These are phyloP conservation scores for Pythium aristosporum DNA, from an alignment of 352 stramenopile species.

Conservation along the genomic window DNA sequence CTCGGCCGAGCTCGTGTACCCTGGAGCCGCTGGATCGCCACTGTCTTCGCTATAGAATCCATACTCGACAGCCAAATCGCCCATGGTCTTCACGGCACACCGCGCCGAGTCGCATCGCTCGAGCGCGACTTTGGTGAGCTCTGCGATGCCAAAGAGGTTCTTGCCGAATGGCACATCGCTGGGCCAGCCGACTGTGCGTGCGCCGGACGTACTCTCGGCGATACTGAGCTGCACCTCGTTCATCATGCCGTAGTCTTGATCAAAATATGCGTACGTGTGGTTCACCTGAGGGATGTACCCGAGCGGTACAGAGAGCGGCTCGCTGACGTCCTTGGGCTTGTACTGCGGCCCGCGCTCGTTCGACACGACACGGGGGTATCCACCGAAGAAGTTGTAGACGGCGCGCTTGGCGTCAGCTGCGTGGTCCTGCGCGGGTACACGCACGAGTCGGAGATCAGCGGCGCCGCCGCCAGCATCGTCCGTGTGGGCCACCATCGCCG, in stretches of 20 bases:
- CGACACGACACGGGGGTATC: slow-evolving; percentile 51
- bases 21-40: slow-evolving; percentile 35
- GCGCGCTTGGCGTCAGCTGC: slow-evolving; percentile 28
- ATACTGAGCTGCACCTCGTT: slow-evolving; percentile 90
- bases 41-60: slow-evolving; percentile 89
- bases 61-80: slow-evolving; percentile 81
- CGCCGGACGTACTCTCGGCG: slow-evolving; percentile 82
- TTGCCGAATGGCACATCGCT: slow-evolving; percentile 46
- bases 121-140: slow-evolving; percentile 79
- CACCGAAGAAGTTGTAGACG: slow-evolving; percentile 47
- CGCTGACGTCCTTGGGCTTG: slow-evolving; percentile 25
- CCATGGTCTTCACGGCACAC: slow-evolving; percentile 82
- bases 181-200: slow-evolving; percentile 53
- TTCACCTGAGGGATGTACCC: slow-evolving; percentile 77
- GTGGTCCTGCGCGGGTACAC: slow-evolving; percentile 71
- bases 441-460: slow-evolving; percentile 80
- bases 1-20: slow-evolving; percentile 55
- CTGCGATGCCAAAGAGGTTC: slow-evolving; percentile 74
- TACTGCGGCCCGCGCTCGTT: slow-evolving; percentile 64
- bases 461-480: slow-evolving; percentile 53
- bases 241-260: slow-evolving; percentile 88
- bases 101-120: slow-evolving; percentile 69
- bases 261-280: slow-evolving; percentile 89
- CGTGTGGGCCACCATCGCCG: slow-evolving; percentile 75
- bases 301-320: slow-evolving; percentile 41